Percentiles rank a stretch among this genome's conserved stretches.
Conservation (phyloP, 129 eudicot species). For the Chrysanthemum makinoi region DNA sequence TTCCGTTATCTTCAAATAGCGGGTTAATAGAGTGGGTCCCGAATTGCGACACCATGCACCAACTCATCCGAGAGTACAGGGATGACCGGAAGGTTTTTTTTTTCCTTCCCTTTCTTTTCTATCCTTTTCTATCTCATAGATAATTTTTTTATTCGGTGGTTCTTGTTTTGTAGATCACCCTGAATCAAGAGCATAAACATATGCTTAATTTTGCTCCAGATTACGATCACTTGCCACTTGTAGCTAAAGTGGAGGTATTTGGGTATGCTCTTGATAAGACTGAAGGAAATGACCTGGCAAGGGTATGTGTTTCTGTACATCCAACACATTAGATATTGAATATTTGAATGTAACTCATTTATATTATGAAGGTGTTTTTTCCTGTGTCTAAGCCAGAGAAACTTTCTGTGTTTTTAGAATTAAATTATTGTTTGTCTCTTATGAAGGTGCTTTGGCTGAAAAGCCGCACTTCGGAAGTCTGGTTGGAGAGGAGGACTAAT, state of each 20-base stretch:
- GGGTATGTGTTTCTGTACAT: conserved; percentile 50
- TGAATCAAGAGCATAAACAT: conserved; percentile 88
- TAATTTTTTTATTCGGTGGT: conserved; percentile 2
- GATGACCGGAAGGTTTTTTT: conserved; percentile 78
- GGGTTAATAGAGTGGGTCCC: conserved; percentile 98
- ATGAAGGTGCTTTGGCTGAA: conserved; percentile 91
- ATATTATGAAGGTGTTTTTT: no score
- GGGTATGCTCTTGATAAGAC: conserved; percentile 84
- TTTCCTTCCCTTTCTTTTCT: not conserved
- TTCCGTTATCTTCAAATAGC: conserved; percentile 95
- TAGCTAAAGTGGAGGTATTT: conserved; percentile 94
- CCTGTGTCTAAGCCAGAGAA: no score
- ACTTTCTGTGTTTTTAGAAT: conserved; percentile 3
- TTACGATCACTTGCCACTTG: conserved; percentile 92
- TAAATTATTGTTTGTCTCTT: conserved; percentile 7
- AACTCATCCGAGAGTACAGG: conserved; percentile 94
- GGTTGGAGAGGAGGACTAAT: conserved; percentile 95
- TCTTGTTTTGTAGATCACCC: conserved; percentile 53
- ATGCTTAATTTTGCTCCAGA: conserved; percentile 96
- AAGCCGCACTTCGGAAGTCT: conserved; percentile 97
- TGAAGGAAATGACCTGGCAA: conserved; percentile 87
- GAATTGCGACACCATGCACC: conserved; percentile 94
- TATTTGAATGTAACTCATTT: no score
- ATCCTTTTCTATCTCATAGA: not conserved
- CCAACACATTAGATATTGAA: not conserved